These are phyloP conservation scores for Paxillus ammoniavirescens DNA, from an alignment of 768 basidiomycete genomes.

Conservation along the genomic window DNA sequence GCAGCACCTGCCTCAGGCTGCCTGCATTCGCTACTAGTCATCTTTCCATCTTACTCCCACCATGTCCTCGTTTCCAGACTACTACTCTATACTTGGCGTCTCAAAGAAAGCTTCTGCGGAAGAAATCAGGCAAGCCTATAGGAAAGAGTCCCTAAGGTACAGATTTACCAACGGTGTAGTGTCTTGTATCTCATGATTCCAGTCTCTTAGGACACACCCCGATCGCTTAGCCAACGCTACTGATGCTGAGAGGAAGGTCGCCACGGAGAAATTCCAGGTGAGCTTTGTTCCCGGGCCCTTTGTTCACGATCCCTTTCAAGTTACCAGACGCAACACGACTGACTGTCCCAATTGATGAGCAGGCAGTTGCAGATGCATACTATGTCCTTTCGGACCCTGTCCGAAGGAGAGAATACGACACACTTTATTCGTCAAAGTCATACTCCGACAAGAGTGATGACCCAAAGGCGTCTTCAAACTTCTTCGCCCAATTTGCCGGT, in stretches of 20 bases:
- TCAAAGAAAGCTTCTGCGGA: slow-evolving; percentile 59
- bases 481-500: slow-evolving; percentile 74
- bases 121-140: slow-evolving; percentile 75
- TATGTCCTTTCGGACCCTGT: slow-evolving; percentile 84
- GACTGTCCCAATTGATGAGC: background rate
- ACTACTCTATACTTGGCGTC: slow-evolving; percentile 64
- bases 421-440: slow-evolving; percentile 55
- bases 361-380: slow-evolving; percentile 92
- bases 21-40: slow-evolving; percentile 2
- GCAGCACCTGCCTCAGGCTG: slow-evolving; percentile 1
- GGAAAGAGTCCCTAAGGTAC: slow-evolving; percentile 73
- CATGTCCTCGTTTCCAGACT: slow-evolving; percentile 81
- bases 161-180: background rate
- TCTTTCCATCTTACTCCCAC: slow-evolving; percentile 19
- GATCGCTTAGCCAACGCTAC: slow-evolving; percentile 75
- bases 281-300: slow-evolving; percentile 3
- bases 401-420: slow-evolving; percentile 72
- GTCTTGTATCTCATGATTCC: slow-evolving; percentile 16
- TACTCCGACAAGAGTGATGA: slow-evolving; percentile 53
- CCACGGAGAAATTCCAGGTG: slow-evolving; percentile 88
- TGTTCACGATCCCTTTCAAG: background rate
- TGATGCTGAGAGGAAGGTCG: slow-evolving; percentile 62
- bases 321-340: background rate
- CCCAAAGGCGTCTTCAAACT: slow-evolving; percentile 65
- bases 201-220: slow-evolving; percentile 72